Percentiles rank a stretch among this genome's conserved stretches.
Conservation (phyloP, 345 rosid genomes). For the Eucalyptus coolabah region DNA sequence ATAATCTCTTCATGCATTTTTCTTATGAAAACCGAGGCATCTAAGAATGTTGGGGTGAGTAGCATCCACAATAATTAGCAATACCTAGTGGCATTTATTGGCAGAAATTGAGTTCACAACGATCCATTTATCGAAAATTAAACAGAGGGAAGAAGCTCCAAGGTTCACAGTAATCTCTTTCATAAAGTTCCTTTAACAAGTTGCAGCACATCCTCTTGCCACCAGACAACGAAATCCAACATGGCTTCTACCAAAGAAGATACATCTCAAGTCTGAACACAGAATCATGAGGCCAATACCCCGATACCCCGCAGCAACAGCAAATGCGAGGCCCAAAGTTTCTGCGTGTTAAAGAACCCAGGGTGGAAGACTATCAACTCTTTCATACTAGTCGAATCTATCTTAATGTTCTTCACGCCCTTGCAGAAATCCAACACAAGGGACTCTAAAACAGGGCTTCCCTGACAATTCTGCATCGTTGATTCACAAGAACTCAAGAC, state of each 20-base stretch:
- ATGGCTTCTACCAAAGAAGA: not conserved
- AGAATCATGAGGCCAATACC: not conserved
- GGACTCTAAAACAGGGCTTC: not conserved
- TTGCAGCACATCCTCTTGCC: not conserved
- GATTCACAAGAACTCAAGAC: not conserved
- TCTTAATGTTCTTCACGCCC: not conserved
- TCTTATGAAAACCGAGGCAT: not conserved
- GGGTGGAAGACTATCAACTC: not conserved
- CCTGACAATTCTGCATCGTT: not conserved
- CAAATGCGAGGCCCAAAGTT: not conserved
- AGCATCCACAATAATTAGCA: not conserved
- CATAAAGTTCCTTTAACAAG: not conserved
- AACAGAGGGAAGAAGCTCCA: not conserved
- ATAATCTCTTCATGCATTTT: not conserved
- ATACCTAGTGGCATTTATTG: not conserved
- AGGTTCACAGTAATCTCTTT: not conserved
- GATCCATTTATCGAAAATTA: not conserved
- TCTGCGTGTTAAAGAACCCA: not conserved
- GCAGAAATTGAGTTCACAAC: not conserved
- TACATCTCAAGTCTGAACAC: not conserved
- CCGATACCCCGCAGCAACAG: not conserved
- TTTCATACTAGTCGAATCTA: not conserved
- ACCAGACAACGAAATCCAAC: not conserved
- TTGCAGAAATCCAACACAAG: not conserved
- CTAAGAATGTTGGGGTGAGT: not conserved